Evolutionary conservation across 345 rosid species (phyloP), one percentile per base, ranked within the genome.

Genomic region (Arabidopsis suecica): DNA sequence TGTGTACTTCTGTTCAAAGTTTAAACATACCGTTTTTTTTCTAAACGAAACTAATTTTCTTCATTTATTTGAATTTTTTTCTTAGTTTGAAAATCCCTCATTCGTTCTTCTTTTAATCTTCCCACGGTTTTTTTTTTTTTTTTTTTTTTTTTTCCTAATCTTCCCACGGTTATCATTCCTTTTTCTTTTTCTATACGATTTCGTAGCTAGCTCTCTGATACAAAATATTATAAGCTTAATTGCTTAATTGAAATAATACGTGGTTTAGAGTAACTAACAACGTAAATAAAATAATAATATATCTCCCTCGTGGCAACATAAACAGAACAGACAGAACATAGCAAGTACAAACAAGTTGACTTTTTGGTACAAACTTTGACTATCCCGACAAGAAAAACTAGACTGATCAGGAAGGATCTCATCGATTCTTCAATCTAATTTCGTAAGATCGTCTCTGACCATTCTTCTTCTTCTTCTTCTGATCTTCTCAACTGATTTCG

Each of bases 401-500:
- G 58, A 50, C 22, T 40, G 56, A 9, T 60, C 30, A 44, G 14
- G 57, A 36, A 55, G 4, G 49, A 36, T 55, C 71, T 75, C 48
- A 30, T 51, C 20, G 13, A 20, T 18, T 33, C 62, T 61, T 58
- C 57, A 7, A 23, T 25, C 18, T 16, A 2, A 2, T 55, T 48
- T 49, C 50, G 47, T 54, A 53, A 56, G 32, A 56, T 65, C 51
- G 23, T 53, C 79, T 61, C 63, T 22, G 48, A 69, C 50, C 71
- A 33, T 62, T 45, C 64, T 53, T 54, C 61, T 38, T 76, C 66
- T 42, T 69, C 75, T 45, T 54, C 61, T 30, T 77, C 66, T 42
- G 55, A 71, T 36, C 25, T 18, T 36, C 14, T 62, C 2, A 30
- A 23, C 25, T 44, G 5, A 25, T 22, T 38, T 69, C 53, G 0